Evolutionary conservation across 75 land plant species (phyloP).

Genomic region (Pinus taeda): DNA sequence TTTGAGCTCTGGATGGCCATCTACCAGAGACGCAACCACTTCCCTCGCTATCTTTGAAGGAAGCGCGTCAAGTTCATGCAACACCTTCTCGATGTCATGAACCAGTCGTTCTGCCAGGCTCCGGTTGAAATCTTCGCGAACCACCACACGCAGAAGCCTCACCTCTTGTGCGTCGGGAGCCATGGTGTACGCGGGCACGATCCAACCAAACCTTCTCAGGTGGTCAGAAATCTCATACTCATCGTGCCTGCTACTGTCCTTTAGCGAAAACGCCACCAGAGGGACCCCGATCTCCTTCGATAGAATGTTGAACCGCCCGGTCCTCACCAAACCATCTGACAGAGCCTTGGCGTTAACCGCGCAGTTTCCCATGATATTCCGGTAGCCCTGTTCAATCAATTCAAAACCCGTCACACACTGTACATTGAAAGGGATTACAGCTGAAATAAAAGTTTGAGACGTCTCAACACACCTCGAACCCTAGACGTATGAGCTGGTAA

Average conservation of each 20-base stretch:
- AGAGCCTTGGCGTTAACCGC: constrained; percentile 33
- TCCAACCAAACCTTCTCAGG: constrained; percentile 54
- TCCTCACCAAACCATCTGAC: constrained; percentile 25
- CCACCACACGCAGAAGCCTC: constrained; percentile 45
- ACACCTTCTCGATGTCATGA: constrained; percentile 32
- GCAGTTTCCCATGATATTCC: constrained; percentile 40
- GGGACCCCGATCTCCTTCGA: constrained; percentile 55
- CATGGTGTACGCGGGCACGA: constrained; percentile 66
- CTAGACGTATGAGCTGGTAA: constrained; percentile 54
- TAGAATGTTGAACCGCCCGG: constrained; percentile 43
- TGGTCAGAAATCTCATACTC: constrained; percentile 50
- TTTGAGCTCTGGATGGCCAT: too few relatives aligned
- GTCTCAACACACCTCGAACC: neutral
- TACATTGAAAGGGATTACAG: too few relatives aligned
- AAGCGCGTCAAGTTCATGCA: constrained; percentile 25
- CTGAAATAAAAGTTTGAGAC: too few relatives aligned
- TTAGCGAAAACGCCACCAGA: constrained; percentile 50
- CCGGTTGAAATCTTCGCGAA: constrained; percentile 49
- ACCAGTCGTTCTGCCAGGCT: constrained; percentile 45
- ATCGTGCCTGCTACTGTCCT: constrained; percentile 22
- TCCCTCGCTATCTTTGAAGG: neutral
- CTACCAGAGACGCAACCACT: too few relatives aligned
- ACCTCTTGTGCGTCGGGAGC: constrained; percentile 49
- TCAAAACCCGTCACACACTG: too few relatives aligned
- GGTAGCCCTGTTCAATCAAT: constrained; percentile 35